Evolutionary conservation across 495 filamentous ascomycete species (phyloP).

Genomic region (Trichoderma virens): DNA sequence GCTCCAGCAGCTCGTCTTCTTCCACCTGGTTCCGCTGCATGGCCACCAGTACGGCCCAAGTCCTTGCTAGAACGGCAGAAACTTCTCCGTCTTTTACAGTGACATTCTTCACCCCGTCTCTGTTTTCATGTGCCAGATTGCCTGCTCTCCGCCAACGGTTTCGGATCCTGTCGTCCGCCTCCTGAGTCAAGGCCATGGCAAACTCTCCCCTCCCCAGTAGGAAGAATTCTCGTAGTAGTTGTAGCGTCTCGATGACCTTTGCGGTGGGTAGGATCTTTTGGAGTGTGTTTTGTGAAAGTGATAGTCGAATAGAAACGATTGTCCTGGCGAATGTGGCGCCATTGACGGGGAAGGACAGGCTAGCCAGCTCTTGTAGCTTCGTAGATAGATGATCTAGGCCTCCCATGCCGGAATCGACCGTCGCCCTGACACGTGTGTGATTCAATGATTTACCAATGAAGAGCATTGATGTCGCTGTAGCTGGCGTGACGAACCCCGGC

Average conservation of each 20-base stretch:
- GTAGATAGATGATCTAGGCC: slow-evolving; percentile 54
- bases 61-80: slow-evolving; percentile 58
- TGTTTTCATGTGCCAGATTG: slow-evolving; percentile 46
- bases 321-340: slow-evolving; percentile 58
- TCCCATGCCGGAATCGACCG: slow-evolving; percentile 46
- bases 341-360: slow-evolving; percentile 64
- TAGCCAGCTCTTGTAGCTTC: slow-evolving; percentile 67
- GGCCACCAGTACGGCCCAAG: slow-evolving; percentile 69
- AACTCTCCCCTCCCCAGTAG: slow-evolving; percentile 86
- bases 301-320: slow-evolving; percentile 68
- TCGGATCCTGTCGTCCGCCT: slow-evolving; percentile 69
- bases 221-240: slow-evolving; percentile 77
- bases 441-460: slow-evolving; percentile 88
- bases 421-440: slow-evolving; percentile 54
- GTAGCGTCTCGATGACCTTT: slow-evolving; percentile 67
- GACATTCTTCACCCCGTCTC: slow-evolving; percentile 43
- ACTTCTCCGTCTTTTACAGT: slow-evolving; percentile 84
- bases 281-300: slow-evolving; percentile 70
- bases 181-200: slow-evolving; percentile 71
- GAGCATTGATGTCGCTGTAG: slow-evolving; percentile 73
- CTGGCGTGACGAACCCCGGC: slow-evolving; percentile 67
- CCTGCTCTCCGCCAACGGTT: slow-evolving; percentile 47
- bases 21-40: slow-evolving; percentile 63
- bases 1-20: slow-evolving; percentile 70
- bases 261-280: slow-evolving; percentile 70